Conservation (phyloP, 75 land plant species). For the Isoetes taiwanensis region DNA sequence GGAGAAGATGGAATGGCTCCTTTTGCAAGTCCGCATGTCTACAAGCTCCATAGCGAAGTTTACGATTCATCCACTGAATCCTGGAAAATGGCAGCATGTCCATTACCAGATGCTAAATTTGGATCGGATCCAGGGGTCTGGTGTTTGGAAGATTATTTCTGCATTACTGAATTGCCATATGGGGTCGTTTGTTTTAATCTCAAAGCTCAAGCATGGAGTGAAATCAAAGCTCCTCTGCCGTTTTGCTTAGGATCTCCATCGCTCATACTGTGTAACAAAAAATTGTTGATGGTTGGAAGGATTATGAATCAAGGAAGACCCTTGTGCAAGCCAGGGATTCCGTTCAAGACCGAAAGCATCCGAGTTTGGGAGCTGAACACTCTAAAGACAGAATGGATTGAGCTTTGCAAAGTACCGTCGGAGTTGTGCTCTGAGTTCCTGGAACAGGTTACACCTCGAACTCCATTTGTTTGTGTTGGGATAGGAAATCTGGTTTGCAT, state of each 20-base stretch:
- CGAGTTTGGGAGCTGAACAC: background rate
- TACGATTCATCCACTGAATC: constrained; percentile 20
- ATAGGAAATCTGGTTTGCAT: constrained; percentile 14
- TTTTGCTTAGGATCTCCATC: constrained; percentile 20
- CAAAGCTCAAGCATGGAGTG: constrained; percentile 16
- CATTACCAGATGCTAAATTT: constrained; percentile 26
- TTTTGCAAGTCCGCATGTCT: constrained; percentile 1
- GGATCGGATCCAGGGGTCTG: constrained; percentile 29
- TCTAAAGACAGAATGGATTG: constrained; percentile 1
- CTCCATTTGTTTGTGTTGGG: constrained; percentile 19
- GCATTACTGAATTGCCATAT: constrained; percentile 27
- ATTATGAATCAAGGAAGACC: background rate
- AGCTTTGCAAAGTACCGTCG: constrained; percentile 5
- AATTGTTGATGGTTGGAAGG: constrained; percentile 29
- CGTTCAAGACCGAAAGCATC: background rate
- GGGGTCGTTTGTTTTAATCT: constrained; percentile 20
- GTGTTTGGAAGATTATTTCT: constrained; percentile 16
- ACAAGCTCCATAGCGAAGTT: constrained; percentile 26
- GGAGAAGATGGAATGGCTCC: constrained; percentile 13
- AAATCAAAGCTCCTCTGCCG: constrained; percentile 23
- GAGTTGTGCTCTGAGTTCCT: constrained; percentile 11
- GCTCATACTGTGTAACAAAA: constrained; percentile 15
- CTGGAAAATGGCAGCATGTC: constrained; percentile 26
- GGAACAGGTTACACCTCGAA: background rate
- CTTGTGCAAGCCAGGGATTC: background rate